A percentile compares a stretch with the other conserved stretches of the same genome.
Conservation (phyloP, 2,329 filamentous ascomycete genomes). For the Fusarium lyarnte region DNA sequence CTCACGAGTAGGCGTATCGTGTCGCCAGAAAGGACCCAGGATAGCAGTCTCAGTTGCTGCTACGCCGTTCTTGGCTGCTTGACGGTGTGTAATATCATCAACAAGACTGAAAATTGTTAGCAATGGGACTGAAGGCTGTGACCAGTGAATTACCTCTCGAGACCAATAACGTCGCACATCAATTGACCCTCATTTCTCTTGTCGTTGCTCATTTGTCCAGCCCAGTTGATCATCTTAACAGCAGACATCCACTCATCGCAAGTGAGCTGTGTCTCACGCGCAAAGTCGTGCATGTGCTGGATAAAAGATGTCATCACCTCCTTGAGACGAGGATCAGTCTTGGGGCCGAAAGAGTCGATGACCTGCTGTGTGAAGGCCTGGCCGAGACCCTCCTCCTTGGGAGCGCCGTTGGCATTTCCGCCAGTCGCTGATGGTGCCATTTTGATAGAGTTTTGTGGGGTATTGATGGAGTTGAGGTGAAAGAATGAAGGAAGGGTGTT, state of each 20-base stretch:
- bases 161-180: slow-evolving; percentile 76
- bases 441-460: slow-evolving; percentile 34
- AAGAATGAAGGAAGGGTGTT: not conserved
- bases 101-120: slow-evolving; percentile 60
- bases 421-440: slow-evolving; percentile 48
- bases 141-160: slow-evolving; percentile 66
- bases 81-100: slow-evolving; percentile 81
- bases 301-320: slow-evolving; percentile 75
- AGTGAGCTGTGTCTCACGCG: slow-evolving; percentile 80
- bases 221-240: slow-evolving; percentile 66
- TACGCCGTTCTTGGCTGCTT: slow-evolving; percentile 54
- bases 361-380: slow-evolving; percentile 75
- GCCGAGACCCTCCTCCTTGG: slow-evolving; percentile 44
- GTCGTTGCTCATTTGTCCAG: slow-evolving; percentile 74
- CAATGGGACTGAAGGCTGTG: not conserved
- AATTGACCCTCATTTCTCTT: slow-evolving; percentile 79
- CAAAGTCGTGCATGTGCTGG: slow-evolving; percentile 82
- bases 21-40: slow-evolving; percentile 85
- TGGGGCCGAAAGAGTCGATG: slow-evolving; percentile 77
- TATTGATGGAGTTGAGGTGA: not conserved
- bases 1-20: slow-evolving; percentile 74
- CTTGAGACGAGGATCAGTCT: slow-evolving; percentile 73
- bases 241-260: slow-evolving; percentile 82
- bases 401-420: slow-evolving; percentile 52
- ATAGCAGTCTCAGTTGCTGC: slow-evolving; percentile 78